These are phyloP conservation scores for Psilocybe sp. DNA, from an alignment of 768 basidiomycete species.

Conservation along the genomic window DNA sequence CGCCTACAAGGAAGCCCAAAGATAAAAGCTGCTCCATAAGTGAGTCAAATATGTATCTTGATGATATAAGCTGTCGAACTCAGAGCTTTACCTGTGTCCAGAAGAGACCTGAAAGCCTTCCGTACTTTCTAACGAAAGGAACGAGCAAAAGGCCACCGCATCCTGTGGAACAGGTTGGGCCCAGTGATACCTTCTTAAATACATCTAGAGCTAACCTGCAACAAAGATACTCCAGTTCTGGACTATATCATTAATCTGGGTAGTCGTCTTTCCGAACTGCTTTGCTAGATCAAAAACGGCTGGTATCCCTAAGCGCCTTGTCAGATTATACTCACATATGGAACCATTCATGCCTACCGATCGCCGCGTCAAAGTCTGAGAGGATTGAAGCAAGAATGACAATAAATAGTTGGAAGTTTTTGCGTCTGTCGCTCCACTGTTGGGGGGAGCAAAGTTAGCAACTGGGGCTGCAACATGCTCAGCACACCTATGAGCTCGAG, in stretches of 20 bases:
- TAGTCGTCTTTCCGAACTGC: constrained; percentile 51
- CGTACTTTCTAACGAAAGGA: constrained; percentile 58
- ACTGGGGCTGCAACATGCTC: not conserved
- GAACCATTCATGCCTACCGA: constrained; percentile 34
- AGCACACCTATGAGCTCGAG: not conserved
- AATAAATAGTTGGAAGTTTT: constrained; percentile 55
- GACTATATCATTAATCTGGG: constrained; percentile 58
- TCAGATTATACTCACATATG: not conserved
- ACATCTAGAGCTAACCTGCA: constrained; percentile 34
- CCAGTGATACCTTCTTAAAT: constrained; percentile 3
- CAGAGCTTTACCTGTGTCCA: constrained; percentile 57
- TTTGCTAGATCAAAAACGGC: constrained; percentile 56
- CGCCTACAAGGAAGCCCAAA: not conserved
- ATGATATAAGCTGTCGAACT: not conserved
- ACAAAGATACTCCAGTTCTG: constrained; percentile 67
- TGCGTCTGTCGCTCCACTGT: constrained; percentile 47
- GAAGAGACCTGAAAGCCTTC: constrained; percentile 64
- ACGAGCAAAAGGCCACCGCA: constrained; percentile 61
- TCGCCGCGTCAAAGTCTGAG: constrained; percentile 65
- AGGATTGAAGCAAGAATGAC: constrained; percentile 62
- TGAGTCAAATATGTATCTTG: not conserved
- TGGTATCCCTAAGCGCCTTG: constrained; percentile 45
- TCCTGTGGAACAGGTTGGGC: constrained; percentile 29
- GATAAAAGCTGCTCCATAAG: not conserved
- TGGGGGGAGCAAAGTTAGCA: no score